Conservation (phyloP, 495 filamentous ascomycete species). For the Articulospora tetracladia region DNA sequence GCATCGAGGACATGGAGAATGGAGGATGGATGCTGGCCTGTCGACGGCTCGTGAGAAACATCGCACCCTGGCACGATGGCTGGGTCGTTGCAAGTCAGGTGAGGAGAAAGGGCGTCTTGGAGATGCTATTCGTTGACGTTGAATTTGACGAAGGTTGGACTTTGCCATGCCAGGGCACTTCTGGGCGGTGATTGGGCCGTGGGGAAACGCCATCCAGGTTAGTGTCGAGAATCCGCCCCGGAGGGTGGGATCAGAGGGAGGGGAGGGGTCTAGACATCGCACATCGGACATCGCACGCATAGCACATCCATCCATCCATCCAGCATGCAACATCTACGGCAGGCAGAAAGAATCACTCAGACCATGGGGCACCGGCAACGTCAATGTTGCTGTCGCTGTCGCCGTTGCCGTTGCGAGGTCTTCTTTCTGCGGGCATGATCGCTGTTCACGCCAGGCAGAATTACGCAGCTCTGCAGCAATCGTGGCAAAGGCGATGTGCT, state of each 20-base stretch:
- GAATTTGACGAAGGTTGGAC: constrained; percentile 12
- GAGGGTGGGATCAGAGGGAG: not conserved
- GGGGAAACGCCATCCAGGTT: constrained; percentile 6
- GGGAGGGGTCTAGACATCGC: not conserved
- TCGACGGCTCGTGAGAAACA: constrained; percentile 13
- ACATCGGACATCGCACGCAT: not conserved
- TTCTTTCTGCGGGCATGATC: constrained; percentile 12
- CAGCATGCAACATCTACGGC: not conserved
- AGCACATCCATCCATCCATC: not conserved
- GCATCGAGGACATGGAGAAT: constrained; percentile 9
- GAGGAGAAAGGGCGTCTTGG: constrained; percentile 16
- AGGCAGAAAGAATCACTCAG: not conserved
- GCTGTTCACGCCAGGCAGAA: not conserved
- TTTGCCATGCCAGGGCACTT: constrained; percentile 12
- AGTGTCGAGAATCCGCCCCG: not conserved
- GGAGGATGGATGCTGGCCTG: constrained; percentile 20
- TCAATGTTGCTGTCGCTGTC: not conserved
- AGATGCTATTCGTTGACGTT: constrained; percentile 22
- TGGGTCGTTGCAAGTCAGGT: constrained; percentile 23
- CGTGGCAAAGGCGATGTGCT: not conserved
- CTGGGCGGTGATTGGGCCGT: constrained; percentile 17
- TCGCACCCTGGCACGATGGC: constrained; percentile 16
- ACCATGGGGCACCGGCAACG: not conserved
- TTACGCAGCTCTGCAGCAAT: not conserved
- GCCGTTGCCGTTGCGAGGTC: not conserved